Conservation (phyloP, 2,329 filamentous ascomycete genomes). For the Cryphonectria parasitica region DNA sequence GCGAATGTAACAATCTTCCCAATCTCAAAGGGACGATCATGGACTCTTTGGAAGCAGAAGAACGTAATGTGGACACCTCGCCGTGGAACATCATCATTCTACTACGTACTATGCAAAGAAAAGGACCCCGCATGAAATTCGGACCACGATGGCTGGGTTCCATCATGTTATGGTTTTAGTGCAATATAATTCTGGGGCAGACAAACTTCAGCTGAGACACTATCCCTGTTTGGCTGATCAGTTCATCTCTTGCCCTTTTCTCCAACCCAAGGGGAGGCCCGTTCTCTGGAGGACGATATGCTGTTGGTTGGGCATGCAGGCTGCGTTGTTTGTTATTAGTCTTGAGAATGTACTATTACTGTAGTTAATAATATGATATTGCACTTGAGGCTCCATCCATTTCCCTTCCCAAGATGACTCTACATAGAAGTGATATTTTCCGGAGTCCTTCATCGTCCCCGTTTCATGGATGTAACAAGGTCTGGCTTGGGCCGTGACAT, state of each 20-base stretch:
- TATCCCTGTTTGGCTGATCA: conserved; percentile 2
- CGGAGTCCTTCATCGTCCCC: neutral
- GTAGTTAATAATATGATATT: neutral
- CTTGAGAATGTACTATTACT: neutral
- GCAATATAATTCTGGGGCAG: neutral
- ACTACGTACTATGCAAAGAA: neutral
- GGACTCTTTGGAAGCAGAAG: neutral
- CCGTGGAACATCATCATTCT: neutral
- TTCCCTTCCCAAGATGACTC: neutral
- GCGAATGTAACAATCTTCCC: neutral
- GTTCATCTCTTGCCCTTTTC: neutral
- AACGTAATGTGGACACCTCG: neutral
- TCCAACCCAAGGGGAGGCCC: neutral
- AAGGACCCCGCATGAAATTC: neutral
- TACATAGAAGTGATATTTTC: neutral
- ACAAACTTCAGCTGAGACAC: neutral
- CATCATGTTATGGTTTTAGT: neutral
- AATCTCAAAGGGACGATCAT: neutral
- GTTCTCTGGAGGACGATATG: neutral
- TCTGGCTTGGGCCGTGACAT: neutral
- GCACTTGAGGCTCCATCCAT: neutral
- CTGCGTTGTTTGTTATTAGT: neutral
- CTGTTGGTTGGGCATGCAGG: neutral
- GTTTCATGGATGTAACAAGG: neutral
- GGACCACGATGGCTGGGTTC: neutral